phyloP scores from a whole-genome alignment of 2,329 filamentous ascomycete species.

The Zymoseptoria crescenta region DNA sequence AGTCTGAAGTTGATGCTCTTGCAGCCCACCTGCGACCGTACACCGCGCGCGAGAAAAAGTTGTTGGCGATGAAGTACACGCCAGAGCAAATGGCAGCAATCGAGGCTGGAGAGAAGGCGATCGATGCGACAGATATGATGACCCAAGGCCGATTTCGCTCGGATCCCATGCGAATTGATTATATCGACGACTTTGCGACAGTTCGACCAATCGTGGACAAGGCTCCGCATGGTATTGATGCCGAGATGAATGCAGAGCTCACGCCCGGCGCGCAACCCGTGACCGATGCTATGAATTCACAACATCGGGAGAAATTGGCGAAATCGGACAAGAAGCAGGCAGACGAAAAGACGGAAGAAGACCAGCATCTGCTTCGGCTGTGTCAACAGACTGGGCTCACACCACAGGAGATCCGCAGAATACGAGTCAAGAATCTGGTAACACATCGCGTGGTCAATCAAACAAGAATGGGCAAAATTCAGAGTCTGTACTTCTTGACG shows the following conservation, averaged over 20 bases:
- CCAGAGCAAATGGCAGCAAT: constrained; percentile 74
- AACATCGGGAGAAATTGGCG: constrained; percentile 3
- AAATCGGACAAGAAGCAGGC: constrained; percentile 33
- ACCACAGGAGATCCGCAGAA: constrained; percentile 37
- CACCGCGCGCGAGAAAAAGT: constrained; percentile 55
- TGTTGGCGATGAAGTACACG: constrained; percentile 63
- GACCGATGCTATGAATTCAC: constrained; percentile 1
- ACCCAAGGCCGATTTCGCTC: constrained; percentile 63
- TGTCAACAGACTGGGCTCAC: constrained; percentile 51
- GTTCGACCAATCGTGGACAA: constrained; percentile 73
- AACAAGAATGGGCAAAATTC: constrained; percentile 91
- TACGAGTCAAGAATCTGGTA: constrained; percentile 68
- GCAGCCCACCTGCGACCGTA: constrained; percentile 42
- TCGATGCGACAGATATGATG: constrained; percentile 66
- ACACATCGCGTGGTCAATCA: constrained; percentile 74
- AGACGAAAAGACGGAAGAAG: constrained; percentile 20
- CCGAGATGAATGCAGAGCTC: constrained; percentile 46
- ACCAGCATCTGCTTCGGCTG: constrained; percentile 44
- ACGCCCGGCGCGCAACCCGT: constrained; percentile 46
- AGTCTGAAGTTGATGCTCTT: constrained; percentile 14
- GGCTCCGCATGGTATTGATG: constrained; percentile 28
- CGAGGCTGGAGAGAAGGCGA: constrained; percentile 68
- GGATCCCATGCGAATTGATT: constrained; percentile 65
- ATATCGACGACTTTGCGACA: constrained; percentile 74
- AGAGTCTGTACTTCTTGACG: constrained; percentile 64